These are phyloP conservation scores for Fusarium sp. DNA, from an alignment of 2,329 filamentous ascomycete species.

Conservation along the genomic window DNA sequence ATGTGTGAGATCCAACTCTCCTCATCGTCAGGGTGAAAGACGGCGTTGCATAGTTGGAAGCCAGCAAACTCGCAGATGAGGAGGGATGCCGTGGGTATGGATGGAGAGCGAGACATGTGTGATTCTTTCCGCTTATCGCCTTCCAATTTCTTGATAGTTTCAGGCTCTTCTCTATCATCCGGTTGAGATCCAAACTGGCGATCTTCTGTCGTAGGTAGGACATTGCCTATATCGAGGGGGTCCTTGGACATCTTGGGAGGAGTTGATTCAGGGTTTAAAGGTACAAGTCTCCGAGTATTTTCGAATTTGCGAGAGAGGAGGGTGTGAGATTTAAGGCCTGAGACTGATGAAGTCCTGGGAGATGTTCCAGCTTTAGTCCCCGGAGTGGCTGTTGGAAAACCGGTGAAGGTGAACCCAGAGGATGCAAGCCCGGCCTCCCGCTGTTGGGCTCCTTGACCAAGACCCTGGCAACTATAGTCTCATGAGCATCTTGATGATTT, in stretches of 20 bases:
- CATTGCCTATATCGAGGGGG: neutral
- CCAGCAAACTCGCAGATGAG: slow-evolving; percentile 57
- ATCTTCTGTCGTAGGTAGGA: neutral
- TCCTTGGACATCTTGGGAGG: neutral
- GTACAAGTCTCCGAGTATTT: neutral
- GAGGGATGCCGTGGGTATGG: slow-evolving; percentile 1
- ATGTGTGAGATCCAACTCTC: slow-evolving; percentile 61
- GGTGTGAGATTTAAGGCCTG: neutral
- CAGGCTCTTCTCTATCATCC: neutral
- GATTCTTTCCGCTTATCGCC: neutral
- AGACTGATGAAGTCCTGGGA: neutral
- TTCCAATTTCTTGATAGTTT: neutral
- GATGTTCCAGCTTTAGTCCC: neutral
- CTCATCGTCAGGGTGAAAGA: slow-evolving; percentile 53
- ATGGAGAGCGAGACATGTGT: neutral
- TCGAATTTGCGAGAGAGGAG: neutral
- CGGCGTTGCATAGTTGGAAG: slow-evolving; percentile 49
- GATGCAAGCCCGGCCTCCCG: neutral
- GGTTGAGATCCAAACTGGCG: neutral
- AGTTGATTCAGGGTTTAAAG: neutral
- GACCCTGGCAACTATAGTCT: neutral
- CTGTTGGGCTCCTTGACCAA: neutral
- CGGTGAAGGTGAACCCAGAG: too few relatives aligned
- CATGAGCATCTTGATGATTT: neutral
- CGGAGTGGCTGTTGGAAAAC: neutral